A percentile compares a stretch with the other conserved stretches of the same genome.
These are phyloP conservation scores for Lachancea lanzarotensis DNA, from an alignment of 805 yeast genomes.

Conservation along the genomic window DNA sequence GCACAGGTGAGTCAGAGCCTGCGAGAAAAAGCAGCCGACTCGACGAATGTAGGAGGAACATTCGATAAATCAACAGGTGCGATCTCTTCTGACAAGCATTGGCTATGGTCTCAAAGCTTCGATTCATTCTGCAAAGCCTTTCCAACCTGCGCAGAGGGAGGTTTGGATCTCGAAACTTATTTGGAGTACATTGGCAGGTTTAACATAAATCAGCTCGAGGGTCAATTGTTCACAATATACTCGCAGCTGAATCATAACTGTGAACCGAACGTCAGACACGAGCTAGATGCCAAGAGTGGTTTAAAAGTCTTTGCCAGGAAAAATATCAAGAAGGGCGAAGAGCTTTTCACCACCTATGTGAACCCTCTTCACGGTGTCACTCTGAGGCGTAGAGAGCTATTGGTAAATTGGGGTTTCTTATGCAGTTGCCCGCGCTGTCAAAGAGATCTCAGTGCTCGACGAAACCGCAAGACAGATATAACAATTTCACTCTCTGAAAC, in stretches of 20 bases:
- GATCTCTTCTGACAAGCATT: conserved; percentile 11
- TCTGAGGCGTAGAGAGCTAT: conserved; percentile 56
- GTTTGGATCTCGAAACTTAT: conserved; percentile 46
- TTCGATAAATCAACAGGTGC: conserved; percentile 33
- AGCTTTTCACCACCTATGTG: conserved; percentile 62
- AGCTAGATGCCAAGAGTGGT: conserved; percentile 41
- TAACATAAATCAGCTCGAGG: conserved; percentile 66
- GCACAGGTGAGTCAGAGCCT: conserved; percentile 64
- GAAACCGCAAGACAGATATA: not conserved
- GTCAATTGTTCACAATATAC: conserved; percentile 52
- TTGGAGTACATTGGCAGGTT: conserved; percentile 61
- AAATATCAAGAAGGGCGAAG: conserved; percentile 57
- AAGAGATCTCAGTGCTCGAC: conserved; percentile 35
- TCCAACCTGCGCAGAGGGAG: conserved; percentile 18
- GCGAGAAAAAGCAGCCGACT: conserved; percentile 52
- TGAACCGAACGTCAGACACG: conserved; percentile 59
- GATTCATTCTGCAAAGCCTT: conserved; percentile 45
- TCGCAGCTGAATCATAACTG: conserved; percentile 75
- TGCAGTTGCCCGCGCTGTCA: conserved; percentile 65
- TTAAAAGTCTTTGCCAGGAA: conserved; percentile 54
- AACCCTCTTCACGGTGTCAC: conserved; percentile 56
- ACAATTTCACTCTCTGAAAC: not conserved
- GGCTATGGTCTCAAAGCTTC: conserved; percentile 54
- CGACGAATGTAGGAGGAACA: conserved; percentile 38
- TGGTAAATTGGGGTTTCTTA: conserved; percentile 74